Conservation (phyloP, 2,329 filamentous ascomycete species). For the Chrysoporthe cubensis region DNA sequence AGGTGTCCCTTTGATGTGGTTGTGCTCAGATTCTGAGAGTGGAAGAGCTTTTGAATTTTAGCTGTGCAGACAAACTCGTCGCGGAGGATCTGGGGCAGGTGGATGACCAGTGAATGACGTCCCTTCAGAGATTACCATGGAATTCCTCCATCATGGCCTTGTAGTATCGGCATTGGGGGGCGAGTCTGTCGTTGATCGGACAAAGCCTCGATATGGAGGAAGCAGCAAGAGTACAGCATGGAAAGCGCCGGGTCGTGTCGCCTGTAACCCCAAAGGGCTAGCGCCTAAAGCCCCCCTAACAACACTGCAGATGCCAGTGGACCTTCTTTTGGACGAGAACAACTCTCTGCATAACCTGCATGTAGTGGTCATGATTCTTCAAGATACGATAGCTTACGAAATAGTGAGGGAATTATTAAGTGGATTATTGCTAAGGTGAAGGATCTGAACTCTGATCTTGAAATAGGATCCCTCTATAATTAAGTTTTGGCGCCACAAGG, state of each 20-base stretch:
- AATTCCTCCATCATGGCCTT: background rate
- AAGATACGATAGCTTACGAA: background rate
- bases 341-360: background rate
- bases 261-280: constrained; percentile 9
- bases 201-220: background rate
- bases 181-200: background rate
- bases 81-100: background rate
- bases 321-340: background rate
- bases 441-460: background rate
- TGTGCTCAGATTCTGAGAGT: background rate
- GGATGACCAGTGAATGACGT: background rate
- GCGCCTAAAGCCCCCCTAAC: background rate
- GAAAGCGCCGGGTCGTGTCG: background rate
- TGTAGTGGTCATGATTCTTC: background rate
- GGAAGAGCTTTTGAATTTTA: background rate
- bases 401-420: background rate
- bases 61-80: background rate
- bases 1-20: background rate
- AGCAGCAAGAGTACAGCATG: background rate
- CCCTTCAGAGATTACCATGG: background rate
- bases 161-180: background rate
- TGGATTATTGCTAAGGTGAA: background rate
- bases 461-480: background rate
- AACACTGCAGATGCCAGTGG: background rate
- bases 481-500: background rate